Percentiles rank a stretch among this genome's conserved stretches.
Evolutionary conservation across 177 flowering plant species (phyloP).

Genomic region (Vitis hybrid): DNA sequence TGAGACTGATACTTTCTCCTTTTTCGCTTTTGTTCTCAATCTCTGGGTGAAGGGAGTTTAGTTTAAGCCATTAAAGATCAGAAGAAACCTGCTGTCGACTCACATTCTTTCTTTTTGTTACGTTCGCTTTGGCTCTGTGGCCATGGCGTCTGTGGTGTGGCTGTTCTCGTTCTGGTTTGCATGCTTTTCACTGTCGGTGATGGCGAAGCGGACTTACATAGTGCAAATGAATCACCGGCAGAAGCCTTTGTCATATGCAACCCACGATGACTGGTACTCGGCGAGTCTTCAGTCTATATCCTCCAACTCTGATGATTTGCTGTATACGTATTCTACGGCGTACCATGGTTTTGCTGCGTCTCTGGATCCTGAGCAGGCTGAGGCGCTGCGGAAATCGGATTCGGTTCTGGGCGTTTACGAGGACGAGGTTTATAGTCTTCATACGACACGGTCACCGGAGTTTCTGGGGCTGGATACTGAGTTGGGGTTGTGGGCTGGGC

Average conservation of each 20-base stretch:
- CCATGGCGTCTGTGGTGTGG: slow-evolving; percentile 16
- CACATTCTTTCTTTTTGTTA: slow-evolving; percentile 1
- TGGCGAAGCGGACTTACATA: slow-evolving; percentile 58
- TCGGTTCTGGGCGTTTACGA: slow-evolving; percentile 57
- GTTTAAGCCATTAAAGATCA: not conserved
- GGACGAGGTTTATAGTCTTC: slow-evolving; percentile 58
- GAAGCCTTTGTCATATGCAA: slow-evolving; percentile 45
- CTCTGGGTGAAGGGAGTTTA: not conserved
- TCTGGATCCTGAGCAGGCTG: slow-evolving; percentile 45
- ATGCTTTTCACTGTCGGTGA: slow-evolving; percentile 6
- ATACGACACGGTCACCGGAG: slow-evolving; percentile 79
- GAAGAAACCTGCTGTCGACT: not conserved
- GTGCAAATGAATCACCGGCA: slow-evolving; percentile 58
- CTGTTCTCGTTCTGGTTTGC: slow-evolving; percentile 1
- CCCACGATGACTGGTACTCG: slow-evolving; percentile 72
- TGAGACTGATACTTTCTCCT: too few species aligned
- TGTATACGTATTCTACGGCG: slow-evolving; percentile 63
- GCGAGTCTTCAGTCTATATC: slow-evolving; percentile 56
- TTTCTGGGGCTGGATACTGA: slow-evolving; percentile 56
- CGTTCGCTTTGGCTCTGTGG: not conserved
- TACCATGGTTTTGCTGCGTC: slow-evolving; percentile 74
- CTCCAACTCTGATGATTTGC: slow-evolving; percentile 18
- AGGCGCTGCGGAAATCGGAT: slow-evolving; percentile 43
- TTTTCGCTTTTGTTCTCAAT: not conserved
- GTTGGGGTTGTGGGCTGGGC: slow-evolving; percentile 34